Percentiles rank a stretch among this genome's conserved stretches.
Evolutionary conservation across 2,329 filamentous ascomycete species (phyloP).

Genomic region (Aureobasidium sp.): DNA sequence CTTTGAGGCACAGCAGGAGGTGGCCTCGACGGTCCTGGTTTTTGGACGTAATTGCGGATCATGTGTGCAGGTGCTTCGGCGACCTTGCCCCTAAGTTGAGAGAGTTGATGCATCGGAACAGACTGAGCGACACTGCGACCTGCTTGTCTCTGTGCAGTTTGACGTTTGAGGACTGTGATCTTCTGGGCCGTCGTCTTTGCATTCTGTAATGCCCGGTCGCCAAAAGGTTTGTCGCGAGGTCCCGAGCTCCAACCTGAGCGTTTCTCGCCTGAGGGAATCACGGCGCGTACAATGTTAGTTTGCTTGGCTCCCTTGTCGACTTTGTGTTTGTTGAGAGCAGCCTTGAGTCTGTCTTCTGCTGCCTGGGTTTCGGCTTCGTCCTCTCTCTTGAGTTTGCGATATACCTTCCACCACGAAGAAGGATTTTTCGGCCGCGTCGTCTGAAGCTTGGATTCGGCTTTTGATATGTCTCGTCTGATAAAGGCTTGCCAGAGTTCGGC

Average conservation of each 20-base stretch:
- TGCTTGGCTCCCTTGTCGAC: constrained; percentile 52
- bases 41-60: constrained; percentile 41
- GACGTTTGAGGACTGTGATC: constrained; percentile 9
- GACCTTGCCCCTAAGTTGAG: constrained; percentile 27
- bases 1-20: not conserved
- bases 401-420: constrained; percentile 70
- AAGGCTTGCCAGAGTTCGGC: constrained; percentile 71
- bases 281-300: constrained; percentile 23
- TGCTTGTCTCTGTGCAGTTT: constrained; percentile 1
- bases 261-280: constrained; percentile 16
- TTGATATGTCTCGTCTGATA: constrained; percentile 69
- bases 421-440: constrained; percentile 57
- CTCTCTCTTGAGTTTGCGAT: constrained; percentile 44
- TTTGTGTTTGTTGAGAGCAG: constrained; percentile 57
- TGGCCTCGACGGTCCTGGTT: not conserved
- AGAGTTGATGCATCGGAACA: constrained; percentile 11
- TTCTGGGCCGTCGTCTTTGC: constrained; percentile 16
- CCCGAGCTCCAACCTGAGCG: not conserved
- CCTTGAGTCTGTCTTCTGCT: constrained; percentile 27
- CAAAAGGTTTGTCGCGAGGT: constrained; percentile 7
- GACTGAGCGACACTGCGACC: constrained; percentile 8
- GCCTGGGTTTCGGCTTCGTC: constrained; percentile 31
- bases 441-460: constrained; percentile 54
- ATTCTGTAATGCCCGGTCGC: constrained; percentile 17
- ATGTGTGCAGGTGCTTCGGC: constrained; percentile 47